Base-by-base conservation (phyloP, 2,329 filamentous ascomycete genomes). In the Neurospora crassa region DNA sequence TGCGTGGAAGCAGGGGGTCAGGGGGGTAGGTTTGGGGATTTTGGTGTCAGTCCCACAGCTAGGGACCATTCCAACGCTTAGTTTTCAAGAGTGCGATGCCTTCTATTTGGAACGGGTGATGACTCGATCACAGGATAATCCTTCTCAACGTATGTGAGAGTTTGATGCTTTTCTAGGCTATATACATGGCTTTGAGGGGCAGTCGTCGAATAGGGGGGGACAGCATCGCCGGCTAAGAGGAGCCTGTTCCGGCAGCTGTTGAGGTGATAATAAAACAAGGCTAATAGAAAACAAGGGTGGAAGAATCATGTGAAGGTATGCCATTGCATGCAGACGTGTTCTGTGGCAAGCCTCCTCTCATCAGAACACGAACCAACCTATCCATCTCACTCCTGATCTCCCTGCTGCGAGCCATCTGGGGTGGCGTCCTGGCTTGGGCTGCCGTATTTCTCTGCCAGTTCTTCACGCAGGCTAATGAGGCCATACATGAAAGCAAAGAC, bases 401-500 rank as follows among this genome's bases (percentile, higher is more conserved):
- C 40, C 10, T 37, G 34, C 18, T 34, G n/a, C 47, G 67, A 53
- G 42, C 37, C 68, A 20, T 29, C 43, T 68, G n/a, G 40, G 24
- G 43, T 47, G 18, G 29, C 10, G 37, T 37, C 14, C 68, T 71
- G 37, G 68, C 74, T 74, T 14, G 40, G 47, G 43, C 71, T 69
- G 37, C 76, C 76, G 29, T 76, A 76, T 67, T 78, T 75, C 67
- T 74, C 69, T 14, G 72, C 73, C 29, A 75, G 42, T 43, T 78
- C 79, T 76, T 87, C 85, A 29, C 85, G 84, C 75, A 86, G 81
- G 71, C 80, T 82, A 69, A 84, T 78, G 69, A 87, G 80, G 67
- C 85, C 85, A 72, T 86, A 84, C 78, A 85, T 80, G 75, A 85
- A 79, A 5, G 82, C 79, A 74, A 84, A 86, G 77, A 83, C 85